These are phyloP conservation scores for Parasitella parasitica DNA, from an alignment of 371 early-diverging fungal species.

Conservation along the genomic window DNA sequence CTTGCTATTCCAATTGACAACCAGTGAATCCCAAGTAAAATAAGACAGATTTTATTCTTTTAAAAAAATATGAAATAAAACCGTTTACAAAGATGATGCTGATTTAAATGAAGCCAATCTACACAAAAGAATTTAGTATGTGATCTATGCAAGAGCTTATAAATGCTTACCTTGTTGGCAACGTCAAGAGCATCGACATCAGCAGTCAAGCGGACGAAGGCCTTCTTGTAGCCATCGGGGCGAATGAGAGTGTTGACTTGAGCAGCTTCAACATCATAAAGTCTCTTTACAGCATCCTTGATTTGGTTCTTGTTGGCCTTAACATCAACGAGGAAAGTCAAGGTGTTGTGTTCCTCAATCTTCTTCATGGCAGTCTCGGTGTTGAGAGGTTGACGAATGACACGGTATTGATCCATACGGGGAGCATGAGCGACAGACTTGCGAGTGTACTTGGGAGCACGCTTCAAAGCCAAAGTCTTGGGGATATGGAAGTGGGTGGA, in stretches of 20 bases:
- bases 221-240: constrained; percentile 98
- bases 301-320: constrained; percentile 98
- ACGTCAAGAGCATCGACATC: constrained; percentile 97
- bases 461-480: constrained; percentile 86
- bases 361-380: constrained; percentile 98
- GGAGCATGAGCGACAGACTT: constrained; percentile 78
- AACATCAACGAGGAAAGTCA: constrained; percentile 95
- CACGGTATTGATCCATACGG: constrained; percentile 80
- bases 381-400: constrained; percentile 92
- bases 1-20: too few relatives aligned
- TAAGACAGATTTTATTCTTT: not conserved
- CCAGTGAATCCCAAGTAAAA: too few relatives aligned
- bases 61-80: not conserved
- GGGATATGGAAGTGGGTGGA: constrained; percentile 90
- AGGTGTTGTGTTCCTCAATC: constrained; percentile 98
- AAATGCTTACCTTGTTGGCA: constrained; percentile 78
- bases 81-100: too few relatives aligned
- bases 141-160: too few relatives aligned
- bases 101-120: constrained; percentile 15
- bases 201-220: constrained; percentile 94
- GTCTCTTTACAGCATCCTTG: constrained; percentile 92
- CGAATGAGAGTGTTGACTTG: constrained; percentile 98
- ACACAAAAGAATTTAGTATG: not conserved
- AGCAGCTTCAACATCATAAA: constrained; percentile 91
- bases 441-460: constrained; percentile 89